Base-by-base conservation (phyloP, 2,329 filamentous ascomycete genomes). In the Aspergillus thermomutatus region DNA sequence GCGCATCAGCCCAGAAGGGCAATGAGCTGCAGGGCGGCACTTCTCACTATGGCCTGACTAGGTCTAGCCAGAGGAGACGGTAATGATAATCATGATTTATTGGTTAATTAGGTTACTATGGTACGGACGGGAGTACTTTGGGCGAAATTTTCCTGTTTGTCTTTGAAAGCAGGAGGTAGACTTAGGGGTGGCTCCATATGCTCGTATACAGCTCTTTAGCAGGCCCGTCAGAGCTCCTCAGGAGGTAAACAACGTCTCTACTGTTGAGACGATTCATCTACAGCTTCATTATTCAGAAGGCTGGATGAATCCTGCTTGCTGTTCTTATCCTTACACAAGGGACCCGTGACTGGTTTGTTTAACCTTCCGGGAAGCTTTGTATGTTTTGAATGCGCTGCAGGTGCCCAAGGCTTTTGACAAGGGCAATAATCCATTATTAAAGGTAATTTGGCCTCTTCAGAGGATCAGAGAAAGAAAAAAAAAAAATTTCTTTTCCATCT, bases 1-100 rank as follows among this genome's bases (percentile, higher is more conserved):
- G 43, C 9, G 43, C 19, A 46, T 46, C 52, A 50, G 53, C 59
- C 58, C 34, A 47, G 56, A 59, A 60, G 53, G 63, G 64, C 55
- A 67, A 61, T 61, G 61, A 62, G 64, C 59, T 62, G 64, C 63
- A 68, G 64, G 63, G 58, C 58, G 60, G 60, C 53, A 52, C 62
- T 55, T 54, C 58, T 61, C 21, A 46, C 43, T 46, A 46, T 46
- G 43, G 21, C 43, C 43, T 25, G 43, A 46, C 43, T 46, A 7
- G 43, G 43, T 46, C 43, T 46, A 46, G 43, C 43, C 21, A 57
- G 51, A 59, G 46, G 55, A 28, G 52, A 34, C n/a, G 28, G 25
- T 55, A 51, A 27, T 31, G 19, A 34, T n/a, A 46, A 41, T 17
- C 46, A 25, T 48, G 23, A 17, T 48, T 17, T 48, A 21, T 48